Base-by-base conservation (phyloP, 2,329 filamentous ascomycete species). In the Sordariomycetes sp. region DNA sequence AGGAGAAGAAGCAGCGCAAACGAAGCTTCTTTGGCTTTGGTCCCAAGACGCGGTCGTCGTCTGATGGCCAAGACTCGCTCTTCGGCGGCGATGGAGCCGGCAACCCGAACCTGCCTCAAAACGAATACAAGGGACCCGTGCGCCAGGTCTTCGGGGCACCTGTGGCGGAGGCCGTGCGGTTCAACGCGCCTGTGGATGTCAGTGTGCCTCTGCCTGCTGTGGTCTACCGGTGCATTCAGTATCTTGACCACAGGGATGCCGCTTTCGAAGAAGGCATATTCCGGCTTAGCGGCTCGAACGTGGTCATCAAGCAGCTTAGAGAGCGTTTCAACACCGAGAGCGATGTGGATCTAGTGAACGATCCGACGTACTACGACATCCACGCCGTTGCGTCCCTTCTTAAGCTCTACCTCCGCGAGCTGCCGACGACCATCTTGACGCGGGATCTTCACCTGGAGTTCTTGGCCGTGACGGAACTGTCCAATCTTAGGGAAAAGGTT, bases 301-400 rank as follows among this genome's bases (percentile, higher is more conserved):
- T 95, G 58, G 87, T 96, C 55, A 96, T 99, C 73, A 96, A 93
- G 71, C 85, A 85, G 59, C 80, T 99, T 51, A 88, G 89, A 61
- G 93, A 97, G 69, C 86, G 92, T 2, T 99, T 99, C 76, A 97
- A 99, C 71, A 85, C 74, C 3, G 92, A 99, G 74, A 88, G 92
- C 53, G 94, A 99, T 68, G 82, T 99, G 63, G 90, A 96, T 68
- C 78, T 99, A 56, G 71, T 97, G 28, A 82, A 80, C 2, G 92
- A 93, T 60, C 87, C 88, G 55, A 85, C 89, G 60, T 95, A 93
- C 69, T 90, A 96, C 68, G 94, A 99, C 70, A 92, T 99, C 28
- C 93, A 99, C 70, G 94, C 94, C 0, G 88, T 99, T 12, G 94
- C 94, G 8, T 96, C 92, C 37, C 78, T 99, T 54, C 80, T 99